Percentiles rank a stretch among this genome's conserved stretches.
These are phyloP conservation scores for Leccinum incarnatum DNA, from an alignment of 768 basidiomycete genomes.

Conservation along the genomic window DNA sequence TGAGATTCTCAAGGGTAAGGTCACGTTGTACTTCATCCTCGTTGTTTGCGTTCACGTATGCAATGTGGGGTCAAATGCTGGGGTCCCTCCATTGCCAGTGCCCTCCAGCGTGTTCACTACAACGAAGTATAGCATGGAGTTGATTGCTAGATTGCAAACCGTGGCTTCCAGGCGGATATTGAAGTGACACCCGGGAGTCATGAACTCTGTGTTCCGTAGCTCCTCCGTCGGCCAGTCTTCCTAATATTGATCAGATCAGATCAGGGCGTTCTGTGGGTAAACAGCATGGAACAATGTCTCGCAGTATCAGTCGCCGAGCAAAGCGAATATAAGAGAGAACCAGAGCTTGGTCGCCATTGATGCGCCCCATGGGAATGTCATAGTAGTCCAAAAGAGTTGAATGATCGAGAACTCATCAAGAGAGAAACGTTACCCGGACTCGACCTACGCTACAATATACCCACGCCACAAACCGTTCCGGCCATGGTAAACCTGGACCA, in stretches of 20 bases:
- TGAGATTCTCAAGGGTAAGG: constrained; percentile 82
- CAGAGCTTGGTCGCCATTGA: too few species aligned
- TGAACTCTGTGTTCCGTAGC: constrained; percentile 79
- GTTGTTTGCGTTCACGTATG: constrained; percentile 90
- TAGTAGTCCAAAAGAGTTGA: too few species aligned
- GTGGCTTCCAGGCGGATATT: constrained; percentile 91
- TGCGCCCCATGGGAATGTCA: too few species aligned
- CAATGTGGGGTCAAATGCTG: constrained; percentile 90
- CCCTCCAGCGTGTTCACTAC: constrained; percentile 98
- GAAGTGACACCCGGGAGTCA: constrained; percentile 79
- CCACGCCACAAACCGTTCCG: too few species aligned
- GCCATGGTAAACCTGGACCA: too few species aligned
- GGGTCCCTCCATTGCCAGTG: constrained; percentile 69
- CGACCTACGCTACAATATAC: too few species aligned
- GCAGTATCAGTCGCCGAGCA: constrained; percentile 78
- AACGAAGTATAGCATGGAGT: constrained; percentile 90
- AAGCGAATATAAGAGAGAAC: constrained; percentile 87
- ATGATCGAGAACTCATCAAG: too few species aligned
- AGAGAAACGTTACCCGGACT: too few species aligned
- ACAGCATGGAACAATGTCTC: constrained; percentile 97
- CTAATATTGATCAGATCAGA: constrained; percentile 26
- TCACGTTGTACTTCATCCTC: constrained; percentile 57
- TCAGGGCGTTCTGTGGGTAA: constrained; percentile 80
- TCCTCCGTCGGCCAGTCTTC: constrained; percentile 79
- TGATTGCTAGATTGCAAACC: constrained; percentile 88